Evolutionary conservation across 192 early-diverging fungal genomes (phyloP), one percentile per base, ranked within the genome.

Genomic region (Backusella sp.): DNA sequence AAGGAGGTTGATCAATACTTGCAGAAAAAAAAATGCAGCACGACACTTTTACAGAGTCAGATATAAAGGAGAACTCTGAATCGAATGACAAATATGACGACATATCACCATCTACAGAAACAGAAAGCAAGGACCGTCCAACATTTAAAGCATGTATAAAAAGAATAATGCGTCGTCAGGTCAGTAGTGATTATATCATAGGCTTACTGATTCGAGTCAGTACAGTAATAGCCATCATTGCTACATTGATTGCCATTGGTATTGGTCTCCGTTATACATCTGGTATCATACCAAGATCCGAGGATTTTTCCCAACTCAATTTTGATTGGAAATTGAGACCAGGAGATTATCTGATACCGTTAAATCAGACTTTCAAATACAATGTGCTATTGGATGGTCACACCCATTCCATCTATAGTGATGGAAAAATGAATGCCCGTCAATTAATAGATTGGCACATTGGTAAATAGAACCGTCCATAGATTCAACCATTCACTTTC

Each of bases 371-470:
- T 14, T 81, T 83, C 36, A 37, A 73, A 71, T 89, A 87, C 68
- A 90, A 91, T 75, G 77, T 90, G 2, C 73, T 93, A 44, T 66
- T 91, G 69, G 90, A 93, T 49, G 88, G 87, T 17, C 92, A 93
- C 78, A 77, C 87, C 1, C 92, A 93, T 78, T 84, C 92, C 14
- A 90, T 77, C 2, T 77, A 85, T 49, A 90, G 88, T 17, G 92
- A 92, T 65, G 92, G 92, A 0, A 73, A 79, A 23, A 88, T 93
- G 80, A 82, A 82, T 17, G 82, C 85, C 0, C 83, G 87, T 73
- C 86, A 90, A 35, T 73, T 92, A 8, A 68, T 93, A 23, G 83
- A 92, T 34, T 93, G 88, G 81, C 83, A 87, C 71, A 87, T 88
- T 4, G 88, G 89, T 90, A 71, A 32, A 28, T 28, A 17, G 23